A percentile compares a stretch with the other conserved stretches of the same genome.
These are phyloP conservation scores for Pyrenochaeta sp. DNA, from an alignment of 2,329 filamentous ascomycete species.

Conservation along the genomic window DNA sequence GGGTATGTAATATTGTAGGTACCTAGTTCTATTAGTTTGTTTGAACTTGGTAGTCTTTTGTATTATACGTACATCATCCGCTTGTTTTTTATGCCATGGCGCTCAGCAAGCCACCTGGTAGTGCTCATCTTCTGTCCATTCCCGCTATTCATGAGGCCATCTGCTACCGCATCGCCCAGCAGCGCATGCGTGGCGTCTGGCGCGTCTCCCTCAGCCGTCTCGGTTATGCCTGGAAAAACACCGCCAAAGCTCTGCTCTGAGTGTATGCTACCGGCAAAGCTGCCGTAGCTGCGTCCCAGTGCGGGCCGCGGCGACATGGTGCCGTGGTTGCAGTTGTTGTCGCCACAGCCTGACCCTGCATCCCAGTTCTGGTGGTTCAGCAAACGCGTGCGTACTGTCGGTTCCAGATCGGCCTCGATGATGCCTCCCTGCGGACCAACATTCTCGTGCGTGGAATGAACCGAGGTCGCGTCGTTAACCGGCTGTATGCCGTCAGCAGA, in stretches of 20 bases:
- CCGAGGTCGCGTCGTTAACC: conserved; percentile 40
- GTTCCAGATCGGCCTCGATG: conserved; percentile 39
- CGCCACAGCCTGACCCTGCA: conserved; percentile 38
- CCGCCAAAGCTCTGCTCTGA: conserved; percentile 51
- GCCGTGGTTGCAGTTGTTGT: conserved; percentile 69
- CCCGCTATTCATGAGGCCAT: conserved; percentile 52
- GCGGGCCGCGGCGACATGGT: conserved; percentile 76
- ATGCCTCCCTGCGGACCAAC: conserved; percentile 27
- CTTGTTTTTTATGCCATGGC: conserved; percentile 76
- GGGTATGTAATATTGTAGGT: conserved; percentile 91
- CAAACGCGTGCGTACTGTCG: conserved; percentile 50
- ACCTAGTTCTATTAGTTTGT: neutral
- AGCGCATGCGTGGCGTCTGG: conserved; percentile 49
- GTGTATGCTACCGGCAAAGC: conserved; percentile 62
- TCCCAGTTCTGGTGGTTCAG: conserved; percentile 50
- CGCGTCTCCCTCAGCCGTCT: conserved; percentile 35
- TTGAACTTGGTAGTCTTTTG: neutral
- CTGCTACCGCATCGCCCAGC: conserved; percentile 54
- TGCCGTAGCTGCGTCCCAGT: conserved; percentile 62
- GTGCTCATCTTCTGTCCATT: conserved; percentile 71
- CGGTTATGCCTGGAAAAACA: conserved; percentile 44
- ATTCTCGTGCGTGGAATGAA: conserved; percentile 35
- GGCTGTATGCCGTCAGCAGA: conserved; percentile 45
- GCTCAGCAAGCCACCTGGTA: conserved; percentile 74
- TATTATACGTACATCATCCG: conserved; percentile 65